Percentiles rank a stretch among this genome's conserved stretches.
Evolutionary conservation across 306 rosid genomes (phyloP).

Genomic region (Casuarina equisetifolia): DNA sequence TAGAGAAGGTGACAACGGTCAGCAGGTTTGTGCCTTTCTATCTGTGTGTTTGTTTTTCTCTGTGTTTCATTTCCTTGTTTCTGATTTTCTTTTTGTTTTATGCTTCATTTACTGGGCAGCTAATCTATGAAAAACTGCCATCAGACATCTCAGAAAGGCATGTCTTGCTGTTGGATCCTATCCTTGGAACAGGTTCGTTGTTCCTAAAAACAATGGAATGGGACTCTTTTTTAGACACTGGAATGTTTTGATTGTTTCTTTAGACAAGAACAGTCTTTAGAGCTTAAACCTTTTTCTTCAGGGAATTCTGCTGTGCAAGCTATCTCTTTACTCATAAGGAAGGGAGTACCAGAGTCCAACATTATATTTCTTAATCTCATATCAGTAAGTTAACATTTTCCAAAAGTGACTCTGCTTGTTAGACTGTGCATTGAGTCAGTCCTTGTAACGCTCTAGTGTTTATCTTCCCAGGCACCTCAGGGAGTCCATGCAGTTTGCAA

Average conservation of each 20-base stretch:
- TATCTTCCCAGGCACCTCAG: conserved; percentile 80
- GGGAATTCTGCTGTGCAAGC: conserved; percentile 98
- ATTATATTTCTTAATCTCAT: conserved; percentile 95
- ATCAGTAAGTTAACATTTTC: conserved; percentile 61
- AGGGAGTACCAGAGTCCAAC: conserved; percentile 97
- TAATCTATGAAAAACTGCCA: conserved; percentile 91
- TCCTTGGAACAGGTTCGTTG: conserved; percentile 92
- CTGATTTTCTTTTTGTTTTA: conserved; percentile 7
- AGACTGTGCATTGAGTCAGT: neutral
- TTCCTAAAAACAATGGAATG: neutral
- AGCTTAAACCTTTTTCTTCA: conserved; percentile 27
- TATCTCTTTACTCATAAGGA: conserved; percentile 67
- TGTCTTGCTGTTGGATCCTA: conserved; percentile 92
- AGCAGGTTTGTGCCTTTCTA: conserved; percentile 64
- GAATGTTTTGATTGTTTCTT: neutral
- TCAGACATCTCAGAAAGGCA: conserved; percentile 94
- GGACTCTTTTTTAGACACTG: neutral
- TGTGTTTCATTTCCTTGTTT: conserved; percentile 20
- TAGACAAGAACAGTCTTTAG: neutral
- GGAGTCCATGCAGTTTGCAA: conserved; percentile 90
- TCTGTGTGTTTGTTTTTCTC: conserved; percentile 2
- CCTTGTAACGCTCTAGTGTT: conserved; percentile 3
- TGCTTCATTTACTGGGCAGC: conserved; percentile 54
- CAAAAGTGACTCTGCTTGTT: conserved; percentile 6
- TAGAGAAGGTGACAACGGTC: conserved; percentile 99